phyloP scores from a whole-genome alignment of 441 rosid genomes.

The Pelargonium citronellum region DNA sequence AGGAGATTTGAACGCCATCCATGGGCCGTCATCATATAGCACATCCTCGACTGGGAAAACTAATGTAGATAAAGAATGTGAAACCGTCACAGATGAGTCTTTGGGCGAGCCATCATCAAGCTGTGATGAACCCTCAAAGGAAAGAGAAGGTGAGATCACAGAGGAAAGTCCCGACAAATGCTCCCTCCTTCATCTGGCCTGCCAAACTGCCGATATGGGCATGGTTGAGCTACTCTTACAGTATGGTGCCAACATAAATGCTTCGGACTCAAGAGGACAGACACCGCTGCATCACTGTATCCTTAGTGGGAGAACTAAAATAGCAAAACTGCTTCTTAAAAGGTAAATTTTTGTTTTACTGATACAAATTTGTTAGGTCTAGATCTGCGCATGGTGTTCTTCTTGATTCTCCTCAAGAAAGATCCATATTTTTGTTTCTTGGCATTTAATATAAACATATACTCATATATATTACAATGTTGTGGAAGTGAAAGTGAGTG shows the following conservation, averaged over 20 bases:
- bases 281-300: slow-evolving; percentile 74
- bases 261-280: slow-evolving; percentile 69
- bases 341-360: slow-evolving; percentile 44
- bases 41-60: slow-evolving; percentile 65
- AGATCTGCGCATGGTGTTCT: background rate
- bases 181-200: slow-evolving; percentile 89
- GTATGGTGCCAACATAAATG: slow-evolving; percentile 83
- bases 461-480: background rate
- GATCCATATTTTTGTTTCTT: background rate
- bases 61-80: slow-evolving; percentile 44
- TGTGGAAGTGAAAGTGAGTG: background rate
- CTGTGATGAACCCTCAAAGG: slow-evolving; percentile 42
- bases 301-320: slow-evolving; percentile 47
- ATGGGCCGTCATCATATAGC: slow-evolving; percentile 52
- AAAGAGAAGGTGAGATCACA: slow-evolving; percentile 36
- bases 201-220: slow-evolving; percentile 89
- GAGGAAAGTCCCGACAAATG: slow-evolving; percentile 58
- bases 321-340: slow-evolving; percentile 74
- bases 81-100: slow-evolving; percentile 47
- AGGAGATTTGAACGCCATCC: slow-evolving; percentile 57
- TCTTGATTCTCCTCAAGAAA: background rate
- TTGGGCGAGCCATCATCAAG: slow-evolving; percentile 59
- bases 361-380: background rate
- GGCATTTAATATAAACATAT: no score
- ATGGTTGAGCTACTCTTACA: slow-evolving; percentile 95